Base-by-base conservation (phyloP, 805 yeast species). In the Starmera quercuum region DNA sequence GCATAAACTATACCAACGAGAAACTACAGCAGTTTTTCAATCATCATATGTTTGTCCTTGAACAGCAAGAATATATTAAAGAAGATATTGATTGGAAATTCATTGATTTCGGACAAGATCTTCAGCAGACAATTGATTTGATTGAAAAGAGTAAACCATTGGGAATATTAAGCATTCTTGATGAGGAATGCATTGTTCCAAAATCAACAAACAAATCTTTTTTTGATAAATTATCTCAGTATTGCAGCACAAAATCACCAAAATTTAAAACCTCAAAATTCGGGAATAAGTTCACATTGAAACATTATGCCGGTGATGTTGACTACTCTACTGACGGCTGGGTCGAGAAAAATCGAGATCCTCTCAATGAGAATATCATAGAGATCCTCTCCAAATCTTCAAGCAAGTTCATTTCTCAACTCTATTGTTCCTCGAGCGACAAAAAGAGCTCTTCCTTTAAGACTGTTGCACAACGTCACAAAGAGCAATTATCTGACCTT, bases 71-170 rank as follows among this genome's bases (percentile, higher is more conserved):
- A 57, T 92, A 92, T 52, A 70, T 87, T 37, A 77, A 77, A 39
- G 98, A 92, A 61, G 87, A 87, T 49, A 90, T 92, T 40, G 90
- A 87, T 48, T 92, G 98, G 97, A 78, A 88, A 26, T 92, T 88
- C 51, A 81, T 90, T 32, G 98, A 92, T 54, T 92, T 87, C 59
- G 98, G 98, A 12, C 83, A 80, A 40, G 97, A 92, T 55, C 65
- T 92, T 36, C 95, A 90, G 53, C 94, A 94, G 18, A 90, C 98
- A 0, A 92, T 92, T 32, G 95, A 88, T 47, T 64, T 92, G 36
- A 88, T 92, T 34, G 98, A 92, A 59, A 72, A 78, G 54, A 46
- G 50, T 27, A 65, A 70, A 40, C 78, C 88, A 30, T 71, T 86
- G 58, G 96, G 97, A 33, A 70, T 92, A 12, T 74, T 92, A 36